Base-by-base conservation (phyloP, 2,329 filamentous ascomycete genomes). In the Xylariaceae sp. region DNA sequence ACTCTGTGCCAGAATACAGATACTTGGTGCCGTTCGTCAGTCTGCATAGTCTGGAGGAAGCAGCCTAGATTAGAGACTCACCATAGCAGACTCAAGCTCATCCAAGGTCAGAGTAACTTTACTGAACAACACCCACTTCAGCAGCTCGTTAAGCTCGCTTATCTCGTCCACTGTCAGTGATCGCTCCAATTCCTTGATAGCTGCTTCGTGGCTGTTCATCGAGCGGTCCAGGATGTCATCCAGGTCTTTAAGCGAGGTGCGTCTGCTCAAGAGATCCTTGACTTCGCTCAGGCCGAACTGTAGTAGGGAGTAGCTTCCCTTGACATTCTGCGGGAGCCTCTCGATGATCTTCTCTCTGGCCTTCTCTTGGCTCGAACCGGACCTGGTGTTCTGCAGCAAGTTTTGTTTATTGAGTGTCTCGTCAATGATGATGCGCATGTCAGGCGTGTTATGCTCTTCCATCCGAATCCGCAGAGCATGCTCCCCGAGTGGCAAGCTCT, bases 91-190 rank as follows among this genome's bases (percentile, higher is more conserved):
- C 29, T 51, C 48, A 2, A 52, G 44, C 22, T 43, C n/a, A 9
- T 44, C 36, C 6, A 52, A 29, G 1, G 29, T 39, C 34, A 48
- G 29, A 3, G 24, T 9, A 3, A 32, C 5, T 4, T 29, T 35
- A 19, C 37, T 31, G 28, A 43, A 52, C 3, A 47, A 31, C 6
- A 53, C 47, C 46, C 47, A 51, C 29, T 49, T 50, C 21, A 53
- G 31, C 11, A 53, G 22, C 33, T 52, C 47, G 29, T 52, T 53
- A n/a, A 53, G 33, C 19, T 50, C 44, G 9, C 15, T 37, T 13
- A 53, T 46, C 37, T 53, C 47, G 4, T 43, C 40, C 3, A 23
- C 19, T 0, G 38, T 42, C 15, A 53, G 29, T 2, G 49, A 50
- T 1, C 42, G 40, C 29, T 52, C 47, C 8, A 52, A 28, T 8